Percentiles rank a stretch among this genome's conserved stretches.
Evolutionary conservation across 2,329 filamentous ascomycete species (phyloP).

Genomic region (Alternaria sp.): DNA sequence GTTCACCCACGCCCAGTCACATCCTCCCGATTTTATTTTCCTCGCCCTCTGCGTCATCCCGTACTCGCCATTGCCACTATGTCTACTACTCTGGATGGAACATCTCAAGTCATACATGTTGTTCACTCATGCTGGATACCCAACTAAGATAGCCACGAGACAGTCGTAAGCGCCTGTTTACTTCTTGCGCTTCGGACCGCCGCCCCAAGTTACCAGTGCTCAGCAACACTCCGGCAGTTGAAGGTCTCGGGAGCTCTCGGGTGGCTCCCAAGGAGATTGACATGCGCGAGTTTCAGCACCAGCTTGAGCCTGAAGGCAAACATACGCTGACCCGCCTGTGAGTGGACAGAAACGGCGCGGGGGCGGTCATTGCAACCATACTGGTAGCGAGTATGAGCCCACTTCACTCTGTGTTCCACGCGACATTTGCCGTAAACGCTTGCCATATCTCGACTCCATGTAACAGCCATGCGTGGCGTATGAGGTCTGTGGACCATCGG

Average conservation of each 20-base stretch:
- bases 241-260: conserved; percentile 4
- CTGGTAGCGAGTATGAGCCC: conserved; percentile 23
- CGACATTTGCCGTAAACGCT: conserved; percentile 38
- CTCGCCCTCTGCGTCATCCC: not conserved
- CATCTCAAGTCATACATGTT: not conserved
- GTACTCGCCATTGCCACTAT: not conserved
- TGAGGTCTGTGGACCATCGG: conserved; percentile 41
- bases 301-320: conserved; percentile 56
- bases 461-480: conserved; percentile 42
- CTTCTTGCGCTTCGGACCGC: conserved; percentile 9
- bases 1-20: not conserved
- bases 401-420: conserved; percentile 21
- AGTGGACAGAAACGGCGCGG: conserved; percentile 14
- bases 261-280: conserved; percentile 47
- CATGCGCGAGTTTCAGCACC: conserved; percentile 73
- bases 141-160: not conserved
- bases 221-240: conserved; percentile 10
- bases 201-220: not conserved
- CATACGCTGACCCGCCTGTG: conserved; percentile 10
- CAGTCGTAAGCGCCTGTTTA: conserved; percentile 1
- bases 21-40: not conserved
- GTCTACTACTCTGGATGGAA: not conserved
- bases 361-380: conserved; percentile 11
- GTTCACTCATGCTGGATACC: not conserved
- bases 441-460: conserved; percentile 23